phyloP scores from a whole-genome alignment of 1,284 basidiomycete genomes.

The Cryptococcus sp. region DNA sequence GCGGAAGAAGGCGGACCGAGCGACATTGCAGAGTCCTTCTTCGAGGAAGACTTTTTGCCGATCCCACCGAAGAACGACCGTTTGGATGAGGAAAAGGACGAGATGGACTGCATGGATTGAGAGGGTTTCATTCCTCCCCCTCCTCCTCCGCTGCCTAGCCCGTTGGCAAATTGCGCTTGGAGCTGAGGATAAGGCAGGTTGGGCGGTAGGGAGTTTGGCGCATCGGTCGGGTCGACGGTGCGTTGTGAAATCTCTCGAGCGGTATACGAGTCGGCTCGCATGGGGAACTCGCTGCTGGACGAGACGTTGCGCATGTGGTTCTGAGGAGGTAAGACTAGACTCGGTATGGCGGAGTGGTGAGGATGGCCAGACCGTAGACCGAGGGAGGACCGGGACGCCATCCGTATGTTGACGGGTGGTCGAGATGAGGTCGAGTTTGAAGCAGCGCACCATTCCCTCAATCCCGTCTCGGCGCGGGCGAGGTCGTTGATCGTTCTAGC shows the following conservation, averaged over 20 bases:
- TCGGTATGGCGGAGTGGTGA: constrained; percentile 3
- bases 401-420: constrained; percentile 7
- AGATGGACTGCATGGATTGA: constrained; percentile 27
- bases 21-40: constrained; percentile 28
- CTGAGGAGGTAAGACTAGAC: not conserved
- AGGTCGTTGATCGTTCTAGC: constrained; percentile 79
- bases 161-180: constrained; percentile 34
- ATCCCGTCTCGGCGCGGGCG: constrained; percentile 66
- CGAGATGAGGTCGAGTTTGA: constrained; percentile 30
- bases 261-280: constrained; percentile 39
- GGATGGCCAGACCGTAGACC: constrained; percentile 11
- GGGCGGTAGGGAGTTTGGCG: constrained; percentile 49
- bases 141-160: not conserved
- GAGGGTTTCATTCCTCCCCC: constrained; percentile 17
- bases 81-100: constrained; percentile 10
- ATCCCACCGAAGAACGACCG: constrained; percentile 32
- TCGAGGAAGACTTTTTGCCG: constrained; percentile 16
- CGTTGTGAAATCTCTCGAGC: constrained; percentile 42
- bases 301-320: constrained; percentile 37
- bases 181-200: constrained; percentile 68
- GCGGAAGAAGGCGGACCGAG: constrained; percentile 19
- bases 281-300: constrained; percentile 41
- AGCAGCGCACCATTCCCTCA: constrained; percentile 66
- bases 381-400: constrained; percentile 9
- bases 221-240: constrained; percentile 35